These are phyloP conservation scores for Torulaspora gathmanii DNA, from an alignment of 805 yeast species.

Conservation along the genomic window DNA sequence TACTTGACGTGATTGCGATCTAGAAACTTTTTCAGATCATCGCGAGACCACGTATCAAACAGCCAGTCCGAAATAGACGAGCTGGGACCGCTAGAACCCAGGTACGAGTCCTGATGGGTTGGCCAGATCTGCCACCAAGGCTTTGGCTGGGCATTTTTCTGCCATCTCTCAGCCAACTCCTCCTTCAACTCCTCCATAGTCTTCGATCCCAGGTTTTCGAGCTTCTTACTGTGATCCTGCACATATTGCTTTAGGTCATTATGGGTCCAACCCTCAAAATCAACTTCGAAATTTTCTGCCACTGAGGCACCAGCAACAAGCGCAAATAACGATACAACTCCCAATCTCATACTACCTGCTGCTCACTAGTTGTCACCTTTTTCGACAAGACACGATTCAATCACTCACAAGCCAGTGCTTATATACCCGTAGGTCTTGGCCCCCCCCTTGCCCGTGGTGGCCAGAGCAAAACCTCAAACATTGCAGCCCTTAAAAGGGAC, in stretches of 20 bases:
- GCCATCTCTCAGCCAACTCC: constrained; percentile 24
- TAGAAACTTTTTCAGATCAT: constrained; percentile 35
- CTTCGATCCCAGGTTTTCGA: constrained; percentile 19
- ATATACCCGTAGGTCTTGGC: not conserved
- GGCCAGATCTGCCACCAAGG: constrained; percentile 35
- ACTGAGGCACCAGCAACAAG: constrained; percentile 9
- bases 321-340: not conserved
- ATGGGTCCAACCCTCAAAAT: constrained; percentile 33
- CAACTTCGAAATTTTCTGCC: constrained; percentile 11
- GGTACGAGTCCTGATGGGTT: constrained; percentile 5
- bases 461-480: constrained; percentile 2
- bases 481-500: constrained; percentile 1
- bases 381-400: no score
- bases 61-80: constrained; percentile 40
- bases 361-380: not conserved
- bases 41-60: constrained; percentile 44
- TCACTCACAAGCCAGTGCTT: not conserved
- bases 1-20: constrained; percentile 33
- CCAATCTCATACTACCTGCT: constrained; percentile 1
- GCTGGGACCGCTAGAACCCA: constrained; percentile 3
- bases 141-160: constrained; percentile 19
- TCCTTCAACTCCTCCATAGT: constrained; percentile 26
- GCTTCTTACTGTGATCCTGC: constrained; percentile 29
- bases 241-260: constrained; percentile 36
- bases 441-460: constrained; percentile 1